Evolutionary conservation across 441 rosid genomes (phyloP), one percentile per base, ranked within the genome.

Genomic region (Croton setiger): DNA sequence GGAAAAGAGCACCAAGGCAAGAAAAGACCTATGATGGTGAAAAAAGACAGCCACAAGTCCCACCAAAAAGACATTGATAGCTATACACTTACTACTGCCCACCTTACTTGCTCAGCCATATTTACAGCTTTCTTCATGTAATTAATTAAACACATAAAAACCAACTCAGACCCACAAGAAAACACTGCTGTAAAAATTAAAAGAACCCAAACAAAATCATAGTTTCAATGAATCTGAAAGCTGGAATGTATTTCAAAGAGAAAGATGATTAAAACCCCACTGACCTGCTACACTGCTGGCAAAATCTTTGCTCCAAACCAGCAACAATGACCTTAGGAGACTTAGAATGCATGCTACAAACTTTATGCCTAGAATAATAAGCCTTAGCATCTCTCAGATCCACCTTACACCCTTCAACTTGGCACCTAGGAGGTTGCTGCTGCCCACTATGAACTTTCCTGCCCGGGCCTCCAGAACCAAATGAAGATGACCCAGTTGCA

Each of bases 251-350:
- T 1, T 8, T 4, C 9, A 5, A 45, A 37, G n/a, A 66, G 27
- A 62, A 44, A 21, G 35, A 47, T 45, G 64, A 45, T 12, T 5
- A 35, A 27, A 12, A 49, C 23, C 35, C 23, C 51, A 74, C 76
- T 48, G 76, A 95, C 99, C 98, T 89, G 89, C 99, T 92, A 69
- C 99, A 95, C 86, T 95, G 98, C 66, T 95, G 99, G 75, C 99
- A 95, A 73, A 95, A 95, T 74, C 99, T 86, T 79, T 92, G 98
- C 75, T 80, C 82, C 70, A 95, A 78, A 65, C 98, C 98, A 71
- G 84, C 80, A 75, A 95, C 97, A 76, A 85, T 68, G 75, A 95
- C 99, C 70, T 73, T 80, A 49, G 98, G 80, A 65, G 95, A 79
- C 75, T 95, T 95, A 13, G 99, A 90, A 73, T 95, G 99, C 83